phyloP scores from a whole-genome alignment of 352 stramenopile genomes.

The Halophytophthora polymorphica region DNA sequence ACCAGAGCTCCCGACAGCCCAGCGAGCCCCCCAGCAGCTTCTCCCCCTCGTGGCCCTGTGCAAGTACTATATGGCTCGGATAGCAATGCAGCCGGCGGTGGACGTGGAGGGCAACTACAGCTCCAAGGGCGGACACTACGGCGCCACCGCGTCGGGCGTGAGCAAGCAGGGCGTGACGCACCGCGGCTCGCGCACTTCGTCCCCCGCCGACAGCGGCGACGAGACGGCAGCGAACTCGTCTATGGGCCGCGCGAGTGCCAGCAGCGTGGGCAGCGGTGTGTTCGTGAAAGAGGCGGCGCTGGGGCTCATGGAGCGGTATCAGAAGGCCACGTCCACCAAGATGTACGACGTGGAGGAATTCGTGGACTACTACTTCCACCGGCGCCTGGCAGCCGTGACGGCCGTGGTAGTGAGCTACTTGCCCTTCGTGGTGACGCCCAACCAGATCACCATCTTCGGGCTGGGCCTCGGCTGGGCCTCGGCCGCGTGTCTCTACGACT shows the following conservation, averaged over 20 bases:
- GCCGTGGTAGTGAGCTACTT: slow-evolving; percentile 82
- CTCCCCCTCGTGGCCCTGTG: too few species aligned
- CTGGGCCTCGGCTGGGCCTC: slow-evolving; percentile 66
- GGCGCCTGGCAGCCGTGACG: slow-evolving; percentile 62
- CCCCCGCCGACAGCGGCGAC: slow-evolving; percentile 33
- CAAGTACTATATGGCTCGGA: not conserved
- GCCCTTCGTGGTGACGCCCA: slow-evolving; percentile 80
- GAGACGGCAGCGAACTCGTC: slow-evolving; percentile 28
- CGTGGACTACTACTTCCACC: slow-evolving; percentile 83
- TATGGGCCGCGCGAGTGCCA: slow-evolving; percentile 10
- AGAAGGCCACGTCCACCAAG: slow-evolving; percentile 70
- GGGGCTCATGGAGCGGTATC: slow-evolving; percentile 61
- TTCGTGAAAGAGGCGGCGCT: slow-evolving; percentile 31
- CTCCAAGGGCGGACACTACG: slow-evolving; percentile 17
- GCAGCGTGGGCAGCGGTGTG: slow-evolving; percentile 17
- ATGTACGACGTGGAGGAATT: slow-evolving; percentile 89
- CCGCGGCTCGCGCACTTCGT: slow-evolving; percentile 33
- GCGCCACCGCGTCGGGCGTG: slow-evolving; percentile 20
- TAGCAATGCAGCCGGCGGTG: slow-evolving; percentile 12
- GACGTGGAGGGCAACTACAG: slow-evolving; percentile 2
- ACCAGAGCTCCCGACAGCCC: too few species aligned
- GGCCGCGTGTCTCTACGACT: slow-evolving; percentile 73
- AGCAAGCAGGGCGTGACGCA: slow-evolving; percentile 14
- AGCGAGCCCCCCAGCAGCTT: too few species aligned
- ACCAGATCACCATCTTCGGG: slow-evolving; percentile 85